Conservation (phyloP, 176 grass and related monocot genomes). For the Urochloa ruziziensis region DNA sequence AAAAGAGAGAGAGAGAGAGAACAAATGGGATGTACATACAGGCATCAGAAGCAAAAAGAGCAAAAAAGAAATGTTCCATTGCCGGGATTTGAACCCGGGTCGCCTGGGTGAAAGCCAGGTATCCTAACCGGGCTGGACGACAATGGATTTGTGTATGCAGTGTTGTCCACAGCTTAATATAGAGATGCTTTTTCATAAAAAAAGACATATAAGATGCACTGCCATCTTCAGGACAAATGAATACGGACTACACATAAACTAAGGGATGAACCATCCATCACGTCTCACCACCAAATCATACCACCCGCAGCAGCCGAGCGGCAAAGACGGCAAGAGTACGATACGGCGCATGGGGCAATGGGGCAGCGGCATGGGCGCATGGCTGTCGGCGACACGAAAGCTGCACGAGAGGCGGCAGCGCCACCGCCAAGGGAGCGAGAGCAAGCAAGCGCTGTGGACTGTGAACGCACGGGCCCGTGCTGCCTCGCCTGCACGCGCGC, state of each 20-base stretch:
- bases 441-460: no score
- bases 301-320: no score
- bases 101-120: slow-evolving; percentile 96
- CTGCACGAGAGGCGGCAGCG: no score
- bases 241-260: no score
- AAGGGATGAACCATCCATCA: neutral
- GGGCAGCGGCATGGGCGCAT: neutral
- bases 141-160: slow-evolving; percentile 43
- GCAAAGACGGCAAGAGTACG: neutral
- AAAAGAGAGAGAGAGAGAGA: no score
- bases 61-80: slow-evolving; percentile 38
- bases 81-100: slow-evolving; percentile 99
- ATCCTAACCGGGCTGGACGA: slow-evolving; percentile 98
- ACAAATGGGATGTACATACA: no score
- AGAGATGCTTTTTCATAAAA: no score
- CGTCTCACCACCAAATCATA: neutral
- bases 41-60: neutral
- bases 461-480: no score
- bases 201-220: no score
- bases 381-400: neutral
- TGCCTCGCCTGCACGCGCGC: no score
- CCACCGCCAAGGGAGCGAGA: no score
- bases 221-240: neutral
- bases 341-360: neutral
- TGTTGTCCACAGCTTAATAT: no score